Conservation (phyloP, 257 asterid genomes). For the Ocimum tenuiflorum region DNA sequence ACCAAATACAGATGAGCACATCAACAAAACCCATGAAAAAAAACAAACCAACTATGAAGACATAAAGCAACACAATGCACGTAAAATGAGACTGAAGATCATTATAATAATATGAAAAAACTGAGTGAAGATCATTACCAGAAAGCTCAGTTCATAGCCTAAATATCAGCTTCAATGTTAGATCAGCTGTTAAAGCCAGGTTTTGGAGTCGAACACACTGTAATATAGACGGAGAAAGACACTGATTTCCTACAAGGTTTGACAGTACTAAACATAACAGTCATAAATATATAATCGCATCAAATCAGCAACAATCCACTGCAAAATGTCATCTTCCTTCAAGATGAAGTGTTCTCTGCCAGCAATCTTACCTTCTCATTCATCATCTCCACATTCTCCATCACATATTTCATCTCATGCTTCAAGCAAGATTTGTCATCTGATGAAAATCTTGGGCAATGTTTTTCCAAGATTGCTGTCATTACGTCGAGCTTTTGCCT, state of each 20-base stretch:
- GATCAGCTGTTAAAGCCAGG: neutral
- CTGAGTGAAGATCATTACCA: neutral
- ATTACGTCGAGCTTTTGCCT: slow-evolving; percentile 15
- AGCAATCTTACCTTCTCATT: slow-evolving; percentile 22
- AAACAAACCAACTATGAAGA: neutral
- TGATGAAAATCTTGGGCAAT: slow-evolving; percentile 3
- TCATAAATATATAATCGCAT: neutral
- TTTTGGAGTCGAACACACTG: neutral
- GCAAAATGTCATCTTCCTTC: neutral
- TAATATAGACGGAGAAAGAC: too few species aligned
- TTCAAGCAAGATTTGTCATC: slow-evolving; percentile 25
- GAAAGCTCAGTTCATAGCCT: neutral
- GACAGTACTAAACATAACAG: neutral
- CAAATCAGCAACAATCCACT: neutral
- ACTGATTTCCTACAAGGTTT: neutral
- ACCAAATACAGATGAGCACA: neutral
- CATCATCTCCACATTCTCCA: slow-evolving; percentile 14
- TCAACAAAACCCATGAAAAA: neutral
- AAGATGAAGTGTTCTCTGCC: slow-evolving; percentile 18
- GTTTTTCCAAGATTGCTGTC: neutral
- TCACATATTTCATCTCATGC: slow-evolving; percentile 20
- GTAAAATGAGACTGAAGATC: too few species aligned
- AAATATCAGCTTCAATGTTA: neutral
- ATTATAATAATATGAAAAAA: neutral
- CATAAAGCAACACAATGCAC: too few species aligned